Base-by-base conservation (phyloP, 257 asterid genomes). In the Solanum corneliomulleri region DNA sequence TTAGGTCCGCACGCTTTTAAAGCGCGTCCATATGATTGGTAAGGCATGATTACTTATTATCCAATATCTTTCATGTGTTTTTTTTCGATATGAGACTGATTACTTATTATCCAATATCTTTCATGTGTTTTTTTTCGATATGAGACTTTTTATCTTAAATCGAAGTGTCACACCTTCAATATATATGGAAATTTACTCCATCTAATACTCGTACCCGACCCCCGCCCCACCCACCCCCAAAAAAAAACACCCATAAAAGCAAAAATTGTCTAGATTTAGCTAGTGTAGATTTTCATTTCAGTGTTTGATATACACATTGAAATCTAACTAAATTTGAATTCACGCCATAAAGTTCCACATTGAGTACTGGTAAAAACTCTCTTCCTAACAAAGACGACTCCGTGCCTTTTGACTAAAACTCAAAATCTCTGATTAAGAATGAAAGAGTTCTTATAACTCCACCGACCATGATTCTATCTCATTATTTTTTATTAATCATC, bases 1-100 rank as follows among this genome's bases (percentile, higher is more conserved):
- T 52, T 6, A 52, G 62, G 4, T 10, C n/a, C 0, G 62, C 62
- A 52, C 45, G 4, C 0, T 1, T 56, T 56, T 56, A 56, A 56
- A 56, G 3, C 4, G 1, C 1, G 0, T 56, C n/a, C 64, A 0
- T 52, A 8, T 9, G 7, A 1, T 56, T 56, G 64, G 2, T 56
- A 56, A 18, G 64, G 0, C 3, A 56, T 18, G 64, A 1, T 56
- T 18, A 56, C n/a, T 56, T 56, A 18, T 2, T 56, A 18, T 2
- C 11, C 64, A 52, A 18, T 10, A 18, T 18, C 1, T 56, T 0
- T 56, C 2, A 0, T 49, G 64, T 52, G 4, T 52, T 52, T 0
- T 56, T 0, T 18, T 0, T 0, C 1, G 4, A 56, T 56, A 0
- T 56, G 11, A n/a, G n/a, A n/a, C n/a, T n/a, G n/a, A n/a, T n/a